phyloP scores from a whole-genome alignment of 805 yeast genomes.

The Clavispora carvajalis region DNA sequence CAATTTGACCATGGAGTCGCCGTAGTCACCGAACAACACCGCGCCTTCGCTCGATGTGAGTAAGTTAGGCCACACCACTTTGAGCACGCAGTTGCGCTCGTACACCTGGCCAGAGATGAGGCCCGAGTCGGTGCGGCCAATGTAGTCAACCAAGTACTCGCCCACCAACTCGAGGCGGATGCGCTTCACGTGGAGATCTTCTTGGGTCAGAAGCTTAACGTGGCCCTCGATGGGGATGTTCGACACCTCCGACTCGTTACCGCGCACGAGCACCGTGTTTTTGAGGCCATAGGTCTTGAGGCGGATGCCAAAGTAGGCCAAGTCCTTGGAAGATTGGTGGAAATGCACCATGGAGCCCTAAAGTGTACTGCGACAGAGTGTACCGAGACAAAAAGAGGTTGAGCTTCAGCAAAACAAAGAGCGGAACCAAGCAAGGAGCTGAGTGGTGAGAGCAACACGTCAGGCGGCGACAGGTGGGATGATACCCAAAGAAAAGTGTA shows the following conservation, averaged over 20 bases:
- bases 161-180: conserved; percentile 39
- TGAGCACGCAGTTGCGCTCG: conserved; percentile 36
- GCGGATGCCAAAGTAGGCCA: conserved; percentile 34
- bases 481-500: neutral
- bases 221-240: conserved; percentile 41
- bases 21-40: conserved; percentile 37
- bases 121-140: conserved; percentile 28
- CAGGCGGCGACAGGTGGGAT: too few species aligned
- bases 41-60: conserved; percentile 35
- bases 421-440: too few species aligned
- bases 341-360: conserved; percentile 22
- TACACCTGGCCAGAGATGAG: conserved; percentile 27
- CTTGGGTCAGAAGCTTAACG: conserved; percentile 42
- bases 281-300: conserved; percentile 37
- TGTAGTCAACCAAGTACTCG: conserved; percentile 38
- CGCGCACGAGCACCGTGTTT: conserved; percentile 39
- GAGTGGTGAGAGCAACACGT: too few species aligned
- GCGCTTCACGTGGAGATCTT: conserved; percentile 34
- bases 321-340: conserved; percentile 13
- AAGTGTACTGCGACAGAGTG: too few species aligned
- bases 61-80: conserved; percentile 46
- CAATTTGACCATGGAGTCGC: conserved; percentile 25
- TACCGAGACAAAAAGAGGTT: too few species aligned
- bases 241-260: conserved; percentile 42
- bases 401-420: too few species aligned